Conservation (phyloP, 1,284 basidiomycete genomes). For the Wallemia hederae region DNA sequence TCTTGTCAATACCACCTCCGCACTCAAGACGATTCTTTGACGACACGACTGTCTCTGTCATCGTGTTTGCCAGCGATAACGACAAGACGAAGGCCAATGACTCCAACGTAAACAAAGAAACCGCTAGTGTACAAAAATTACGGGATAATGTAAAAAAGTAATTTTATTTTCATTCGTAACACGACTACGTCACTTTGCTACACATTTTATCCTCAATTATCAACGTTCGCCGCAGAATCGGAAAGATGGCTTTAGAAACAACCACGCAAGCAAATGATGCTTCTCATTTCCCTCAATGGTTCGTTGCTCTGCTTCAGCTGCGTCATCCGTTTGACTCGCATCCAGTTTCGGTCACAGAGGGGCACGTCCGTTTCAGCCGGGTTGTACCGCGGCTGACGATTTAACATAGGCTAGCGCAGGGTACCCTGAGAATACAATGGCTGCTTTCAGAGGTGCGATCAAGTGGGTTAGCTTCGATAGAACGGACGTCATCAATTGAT, state of each 20-base stretch:
- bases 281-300: too few relatives aligned
- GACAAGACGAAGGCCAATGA: neutral
- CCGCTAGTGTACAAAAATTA: neutral
- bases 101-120: neutral
- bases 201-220: too few relatives aligned
- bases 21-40: constrained; percentile 49
- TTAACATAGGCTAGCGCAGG: neutral
- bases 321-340: too few relatives aligned
- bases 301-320: too few relatives aligned
- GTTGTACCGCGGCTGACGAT: too few relatives aligned
- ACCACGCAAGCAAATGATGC: too few relatives aligned
- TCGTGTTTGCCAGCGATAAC: neutral
- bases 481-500: neutral
- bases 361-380: neutral
- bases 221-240: too few relatives aligned
- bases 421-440: constrained; percentile 1
- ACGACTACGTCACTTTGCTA: too few relatives aligned
- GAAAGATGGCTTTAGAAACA: too few relatives aligned
- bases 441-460: neutral
- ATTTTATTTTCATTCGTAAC: neutral
- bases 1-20: constrained; percentile 63
- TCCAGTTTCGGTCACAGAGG: neutral
- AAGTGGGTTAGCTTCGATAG: neutral
- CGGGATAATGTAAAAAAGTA: neutral
- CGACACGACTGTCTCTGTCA: constrained; percentile 40